Evolutionary conservation across 2,329 filamentous ascomycete species (phyloP).

Genomic region (Alternaria triticina): DNA sequence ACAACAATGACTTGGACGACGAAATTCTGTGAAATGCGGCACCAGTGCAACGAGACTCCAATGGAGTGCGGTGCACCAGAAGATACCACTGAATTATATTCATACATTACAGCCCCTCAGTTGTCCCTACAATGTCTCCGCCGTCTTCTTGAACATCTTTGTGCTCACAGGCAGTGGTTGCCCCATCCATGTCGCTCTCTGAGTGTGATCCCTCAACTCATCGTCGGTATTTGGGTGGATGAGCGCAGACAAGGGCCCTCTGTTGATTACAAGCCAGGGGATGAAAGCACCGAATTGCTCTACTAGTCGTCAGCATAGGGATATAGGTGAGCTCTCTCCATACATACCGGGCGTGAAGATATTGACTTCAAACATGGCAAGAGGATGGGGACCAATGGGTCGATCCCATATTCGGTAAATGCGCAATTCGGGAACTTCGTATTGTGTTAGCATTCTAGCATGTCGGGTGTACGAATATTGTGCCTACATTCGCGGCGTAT

Average conservation of each 20-base stretch:
- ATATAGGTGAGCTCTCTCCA: background rate
- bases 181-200: slow-evolving; percentile 77
- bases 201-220: slow-evolving; percentile 66
- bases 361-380: slow-evolving; percentile 94
- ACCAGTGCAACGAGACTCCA: background rate
- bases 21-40: background rate
- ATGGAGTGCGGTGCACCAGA: background rate
- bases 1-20: background rate
- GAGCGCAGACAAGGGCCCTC: slow-evolving; percentile 78
- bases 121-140: background rate
- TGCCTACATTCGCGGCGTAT: slow-evolving; percentile 78
- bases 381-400: slow-evolving; percentile 80
- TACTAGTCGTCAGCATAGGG: slow-evolving; percentile 9
- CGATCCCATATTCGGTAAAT: slow-evolving; percentile 80
- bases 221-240: slow-evolving; percentile 84
- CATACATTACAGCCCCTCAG: background rate
- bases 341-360: slow-evolving; percentile 70
- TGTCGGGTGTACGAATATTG: background rate
- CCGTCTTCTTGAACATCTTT: slow-evolving; percentile 53
- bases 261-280: slow-evolving; percentile 81
- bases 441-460: slow-evolving; percentile 4
- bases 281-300: slow-evolving; percentile 89
- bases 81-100: background rate
- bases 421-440: slow-evolving; percentile 78
- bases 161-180: slow-evolving; percentile 68